phyloP scores from a whole-genome alignment of 176 grass and related monocot genomes.

The Rhynchospora pubera region DNA sequence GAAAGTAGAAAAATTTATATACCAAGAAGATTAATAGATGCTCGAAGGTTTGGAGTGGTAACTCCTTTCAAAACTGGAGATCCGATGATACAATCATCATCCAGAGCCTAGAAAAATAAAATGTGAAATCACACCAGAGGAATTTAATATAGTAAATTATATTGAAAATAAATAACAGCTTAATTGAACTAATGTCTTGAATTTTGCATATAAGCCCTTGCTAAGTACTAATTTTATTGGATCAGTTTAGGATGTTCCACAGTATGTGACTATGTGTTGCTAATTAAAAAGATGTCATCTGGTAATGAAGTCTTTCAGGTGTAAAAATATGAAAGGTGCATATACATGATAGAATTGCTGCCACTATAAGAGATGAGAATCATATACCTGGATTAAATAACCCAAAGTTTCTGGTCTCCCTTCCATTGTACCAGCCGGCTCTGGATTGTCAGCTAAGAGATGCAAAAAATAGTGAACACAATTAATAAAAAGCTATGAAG shows the following conservation, averaged over 20 bases:
- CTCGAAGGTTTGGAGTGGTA: constrained; percentile 34
- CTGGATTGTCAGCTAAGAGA: not conserved
- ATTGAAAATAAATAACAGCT: not conserved
- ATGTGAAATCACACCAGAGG: not conserved
- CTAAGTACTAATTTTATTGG: not conserved
- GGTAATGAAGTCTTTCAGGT: not conserved
- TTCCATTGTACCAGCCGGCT: not conserved
- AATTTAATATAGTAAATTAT: not conserved
- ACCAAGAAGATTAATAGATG: constrained; percentile 57
- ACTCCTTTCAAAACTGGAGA: constrained; percentile 50
- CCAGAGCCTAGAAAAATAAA: constrained; percentile 32
- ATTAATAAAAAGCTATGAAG: not conserved
- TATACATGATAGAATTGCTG: not conserved
- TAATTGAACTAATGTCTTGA: not conserved
- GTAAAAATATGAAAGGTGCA: not conserved
- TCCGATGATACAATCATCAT: constrained; percentile 24
- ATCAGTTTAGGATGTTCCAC: not conserved
- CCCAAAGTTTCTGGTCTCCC: not conserved
- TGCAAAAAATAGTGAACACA: not conserved
- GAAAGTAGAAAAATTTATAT: not conserved
- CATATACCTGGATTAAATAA: not conserved
- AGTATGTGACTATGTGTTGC: not conserved
- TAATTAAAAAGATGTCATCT: not conserved
- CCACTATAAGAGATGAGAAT: not conserved
- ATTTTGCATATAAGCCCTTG: not conserved